Evolutionary conservation across 352 stramenopile species (phyloP).

Genomic region (Phytophthora pluvialis): DNA sequence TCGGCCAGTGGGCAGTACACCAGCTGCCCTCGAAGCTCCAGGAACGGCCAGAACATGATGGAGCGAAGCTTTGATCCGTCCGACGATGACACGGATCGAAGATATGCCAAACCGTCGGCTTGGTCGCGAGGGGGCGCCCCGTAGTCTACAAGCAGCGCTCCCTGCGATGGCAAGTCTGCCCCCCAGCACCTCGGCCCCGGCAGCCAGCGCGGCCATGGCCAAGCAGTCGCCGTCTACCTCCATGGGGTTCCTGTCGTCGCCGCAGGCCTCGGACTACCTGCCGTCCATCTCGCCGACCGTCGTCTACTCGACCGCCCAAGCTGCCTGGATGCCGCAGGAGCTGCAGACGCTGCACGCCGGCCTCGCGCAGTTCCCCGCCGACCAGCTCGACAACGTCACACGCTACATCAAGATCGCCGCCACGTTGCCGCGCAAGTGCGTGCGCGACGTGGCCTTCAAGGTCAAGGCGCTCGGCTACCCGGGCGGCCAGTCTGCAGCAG

Average conservation of each 20-base stretch:
- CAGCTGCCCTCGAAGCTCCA: conserved; percentile 61
- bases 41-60: conserved; percentile 77
- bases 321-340: conserved; percentile 66
- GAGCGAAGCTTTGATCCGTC: not conserved
- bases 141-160: not conserved
- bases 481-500: conserved; percentile 27
- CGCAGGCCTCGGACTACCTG: conserved; percentile 39
- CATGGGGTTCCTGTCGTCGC: conserved; percentile 34
- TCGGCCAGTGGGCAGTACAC: conserved; percentile 75
- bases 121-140: conserved; percentile 15
- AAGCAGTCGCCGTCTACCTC: conserved; percentile 23
- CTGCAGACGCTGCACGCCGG: conserved; percentile 68
- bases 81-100: not conserved
- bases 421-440: conserved; percentile 67
- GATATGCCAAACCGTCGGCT: conserved; percentile 19
- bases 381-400: conserved; percentile 81
- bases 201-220: conserved; percentile 8
- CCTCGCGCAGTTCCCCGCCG: conserved; percentile 57
- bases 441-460: conserved; percentile 80
- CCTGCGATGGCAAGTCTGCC: conserved; percentile 19
- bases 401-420: conserved; percentile 86
- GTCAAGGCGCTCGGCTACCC: conserved; percentile 48
- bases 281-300: conserved; percentile 65
- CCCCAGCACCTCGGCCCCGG: not conserved
- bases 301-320: conserved; percentile 67